Evolutionary conservation across 2,329 filamentous ascomycete genomes (phyloP).

Genomic region (Parastagonospora avenae): DNA sequence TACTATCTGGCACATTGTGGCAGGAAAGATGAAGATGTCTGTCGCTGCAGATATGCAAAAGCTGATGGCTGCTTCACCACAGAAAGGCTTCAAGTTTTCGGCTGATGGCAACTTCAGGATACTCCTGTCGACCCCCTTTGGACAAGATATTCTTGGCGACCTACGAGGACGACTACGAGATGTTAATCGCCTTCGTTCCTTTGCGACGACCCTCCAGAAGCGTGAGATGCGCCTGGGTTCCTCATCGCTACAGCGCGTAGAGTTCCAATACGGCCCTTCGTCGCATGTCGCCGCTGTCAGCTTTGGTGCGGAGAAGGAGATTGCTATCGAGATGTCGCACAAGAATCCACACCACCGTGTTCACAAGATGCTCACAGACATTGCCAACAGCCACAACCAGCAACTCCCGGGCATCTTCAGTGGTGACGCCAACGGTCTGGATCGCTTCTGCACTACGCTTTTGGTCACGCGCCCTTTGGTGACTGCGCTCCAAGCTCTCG

Average conservation of each 20-base stretch:
- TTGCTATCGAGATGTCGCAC: conserved; percentile 64
- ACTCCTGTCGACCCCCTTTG: conserved; percentile 63
- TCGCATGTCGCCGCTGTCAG: conserved; percentile 62
- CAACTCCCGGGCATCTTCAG: conserved; percentile 62
- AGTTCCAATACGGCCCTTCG: conserved; percentile 69
- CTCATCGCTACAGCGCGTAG: conserved; percentile 62
- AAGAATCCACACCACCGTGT: conserved; percentile 72
- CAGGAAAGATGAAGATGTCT: conserved; percentile 45
- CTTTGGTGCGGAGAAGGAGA: conserved; percentile 54
- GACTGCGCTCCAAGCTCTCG: conserved; percentile 64
- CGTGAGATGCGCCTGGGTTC: conserved; percentile 62
- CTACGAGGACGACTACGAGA: conserved; percentile 66
- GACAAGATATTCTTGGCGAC: conserved; percentile 63
- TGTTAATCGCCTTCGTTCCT: conserved; percentile 72
- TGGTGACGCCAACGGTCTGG: conserved; percentile 54
- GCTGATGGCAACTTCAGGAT: conserved; percentile 67
- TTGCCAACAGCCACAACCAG: conserved; percentile 64
- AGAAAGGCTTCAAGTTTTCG: conserved; percentile 68
- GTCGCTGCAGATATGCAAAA: conserved; percentile 43
- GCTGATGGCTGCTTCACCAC: conserved; percentile 53
- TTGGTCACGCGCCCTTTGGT: conserved; percentile 68
- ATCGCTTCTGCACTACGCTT: conserved; percentile 63
- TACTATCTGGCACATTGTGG: conserved; percentile 49
- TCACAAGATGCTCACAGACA: conserved; percentile 61
- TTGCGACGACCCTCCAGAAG: conserved; percentile 67